phyloP scores from a whole-genome alignment of 73 alveolate species.

The Tetrahymena thermophila region DNA sequence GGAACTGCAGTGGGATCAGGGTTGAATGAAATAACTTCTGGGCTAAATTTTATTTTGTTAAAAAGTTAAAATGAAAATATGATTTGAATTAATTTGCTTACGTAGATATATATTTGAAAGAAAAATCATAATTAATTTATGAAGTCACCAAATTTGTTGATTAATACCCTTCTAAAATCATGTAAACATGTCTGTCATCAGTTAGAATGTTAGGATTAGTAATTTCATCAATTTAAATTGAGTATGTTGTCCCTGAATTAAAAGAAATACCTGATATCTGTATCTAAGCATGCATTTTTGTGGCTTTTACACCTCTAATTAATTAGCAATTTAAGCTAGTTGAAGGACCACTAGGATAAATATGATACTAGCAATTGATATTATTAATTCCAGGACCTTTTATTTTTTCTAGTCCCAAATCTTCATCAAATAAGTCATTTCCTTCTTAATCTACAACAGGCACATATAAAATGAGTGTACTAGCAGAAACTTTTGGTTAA shows the following conservation, averaged over 20 bases:
- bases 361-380: constrained; percentile 11
- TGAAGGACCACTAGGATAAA: not conserved
- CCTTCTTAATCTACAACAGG: constrained; percentile 16
- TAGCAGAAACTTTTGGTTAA: not conserved
- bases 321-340: not conserved
- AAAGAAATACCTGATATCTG: constrained; percentile 2
- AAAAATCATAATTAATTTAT: not conserved
- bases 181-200: not conserved
- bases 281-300: constrained; percentile 6
- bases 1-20: not conserved
- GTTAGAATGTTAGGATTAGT: not conserved
- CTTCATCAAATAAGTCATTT: constrained; percentile 13
- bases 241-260: not conserved
- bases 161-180: not conserved
- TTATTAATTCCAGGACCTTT: not conserved
- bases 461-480: not conserved
- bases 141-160: not conserved
- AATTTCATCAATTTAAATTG: not conserved
- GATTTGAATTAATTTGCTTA: not conserved
- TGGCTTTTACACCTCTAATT: not conserved
- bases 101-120: not conserved
- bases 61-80: not conserved
- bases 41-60: not conserved
- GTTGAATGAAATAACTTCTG: not conserved
- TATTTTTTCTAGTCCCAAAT: constrained; percentile 17